Evolutionary conservation across 2,329 filamentous ascomycete genomes (phyloP).

Genomic region (Venturia pyrina): DNA sequence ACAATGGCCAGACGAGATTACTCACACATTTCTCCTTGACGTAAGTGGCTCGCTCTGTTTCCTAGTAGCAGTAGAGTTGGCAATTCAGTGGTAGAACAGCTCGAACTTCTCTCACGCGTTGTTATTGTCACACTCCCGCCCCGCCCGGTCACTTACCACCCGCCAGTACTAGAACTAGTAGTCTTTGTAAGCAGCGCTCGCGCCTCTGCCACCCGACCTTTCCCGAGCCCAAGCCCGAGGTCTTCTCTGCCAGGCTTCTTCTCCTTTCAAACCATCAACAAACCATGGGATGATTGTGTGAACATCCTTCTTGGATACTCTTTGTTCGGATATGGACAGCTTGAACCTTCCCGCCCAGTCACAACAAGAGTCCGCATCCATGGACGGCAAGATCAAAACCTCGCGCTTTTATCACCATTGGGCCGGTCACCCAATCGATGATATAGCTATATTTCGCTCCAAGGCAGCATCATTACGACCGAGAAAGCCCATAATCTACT

Average conservation of each 20-base stretch:
- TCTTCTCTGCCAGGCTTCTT: neutral
- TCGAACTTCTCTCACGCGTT: no score
- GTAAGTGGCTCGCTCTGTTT: no score
- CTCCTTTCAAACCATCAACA: neutral
- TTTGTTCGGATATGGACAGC: neutral
- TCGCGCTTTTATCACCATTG: constrained; percentile 24
- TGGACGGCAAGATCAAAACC: constrained; percentile 19
- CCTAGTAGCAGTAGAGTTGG: no score
- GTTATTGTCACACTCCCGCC: no score
- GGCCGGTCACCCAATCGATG: constrained; percentile 25
- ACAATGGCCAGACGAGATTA: no score
- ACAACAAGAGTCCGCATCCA: neutral
- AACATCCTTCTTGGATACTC: neutral
- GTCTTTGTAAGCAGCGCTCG: neutral
- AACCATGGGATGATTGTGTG: neutral
- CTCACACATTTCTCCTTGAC: no score
- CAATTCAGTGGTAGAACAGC: no score
- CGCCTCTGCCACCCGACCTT: neutral
- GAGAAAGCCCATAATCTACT: constrained; percentile 24
- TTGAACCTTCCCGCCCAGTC: neutral
- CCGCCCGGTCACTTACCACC: no score
- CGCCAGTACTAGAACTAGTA: no score
- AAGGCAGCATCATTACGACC: constrained; percentile 18
- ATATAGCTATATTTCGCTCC: constrained; percentile 21
- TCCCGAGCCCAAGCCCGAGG: no score